These are phyloP conservation scores for Pythium monospermum DNA, from an alignment of 352 stramenopile genomes.

Conservation along the genomic window DNA sequence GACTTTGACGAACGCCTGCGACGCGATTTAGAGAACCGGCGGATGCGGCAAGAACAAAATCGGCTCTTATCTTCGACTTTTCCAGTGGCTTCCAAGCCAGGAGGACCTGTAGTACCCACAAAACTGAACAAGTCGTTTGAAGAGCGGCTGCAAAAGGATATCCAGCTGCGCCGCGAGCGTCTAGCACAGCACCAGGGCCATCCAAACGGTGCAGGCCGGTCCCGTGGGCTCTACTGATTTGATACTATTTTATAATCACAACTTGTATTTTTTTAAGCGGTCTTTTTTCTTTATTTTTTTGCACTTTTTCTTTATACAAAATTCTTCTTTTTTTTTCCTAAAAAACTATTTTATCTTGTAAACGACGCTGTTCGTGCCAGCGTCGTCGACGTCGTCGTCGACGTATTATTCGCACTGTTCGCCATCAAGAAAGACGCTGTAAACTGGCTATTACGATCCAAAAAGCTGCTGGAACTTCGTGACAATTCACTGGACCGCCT, in stretches of 20 bases:
- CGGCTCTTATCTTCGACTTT: conserved; percentile 10
- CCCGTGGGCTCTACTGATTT: conserved; percentile 12
- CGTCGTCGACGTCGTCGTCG: too few relatives aligned
- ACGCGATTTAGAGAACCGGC: conserved; percentile 46
- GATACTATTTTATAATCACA: too few relatives aligned
- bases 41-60: conserved; percentile 34
- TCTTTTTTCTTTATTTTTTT: too few relatives aligned
- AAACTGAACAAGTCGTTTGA: conserved; percentile 28
- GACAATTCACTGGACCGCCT: conserved; percentile 23
- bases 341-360: too few relatives aligned
- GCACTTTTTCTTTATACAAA: neutral
- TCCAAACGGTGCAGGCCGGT: neutral
- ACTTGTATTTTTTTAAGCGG: too few relatives aligned
- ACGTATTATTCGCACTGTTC: too few relatives aligned
- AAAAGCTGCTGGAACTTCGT: conserved; percentile 13
- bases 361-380: too few relatives aligned
- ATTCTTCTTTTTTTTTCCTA: neutral
- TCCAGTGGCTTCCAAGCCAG: conserved; percentile 5
- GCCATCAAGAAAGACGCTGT: conserved; percentile 7
- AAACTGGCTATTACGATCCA: conserved; percentile 6
- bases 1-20: conserved; percentile 57
- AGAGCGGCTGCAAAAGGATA: conserved; percentile 38
- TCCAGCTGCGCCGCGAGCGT: conserved; percentile 34
- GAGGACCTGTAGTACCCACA: neutral
- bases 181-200: conserved; percentile 1